These are phyloP conservation scores for Panellus pusillus DNA, from an alignment of 768 basidiomycete species.

Conservation along the genomic window DNA sequence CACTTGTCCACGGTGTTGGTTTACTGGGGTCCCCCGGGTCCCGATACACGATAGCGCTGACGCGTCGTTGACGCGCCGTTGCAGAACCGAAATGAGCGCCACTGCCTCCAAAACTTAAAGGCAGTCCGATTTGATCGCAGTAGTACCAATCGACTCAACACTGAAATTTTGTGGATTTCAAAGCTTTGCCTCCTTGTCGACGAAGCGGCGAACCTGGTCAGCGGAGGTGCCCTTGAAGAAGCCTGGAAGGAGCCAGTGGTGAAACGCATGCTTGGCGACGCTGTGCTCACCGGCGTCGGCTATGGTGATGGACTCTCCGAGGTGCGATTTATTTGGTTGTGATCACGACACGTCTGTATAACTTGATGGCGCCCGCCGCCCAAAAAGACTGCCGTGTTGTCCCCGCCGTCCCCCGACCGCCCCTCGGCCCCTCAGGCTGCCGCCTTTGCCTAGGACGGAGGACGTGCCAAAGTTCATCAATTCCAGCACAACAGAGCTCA, in stretches of 20 bases:
- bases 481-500: constrained; percentile 55
- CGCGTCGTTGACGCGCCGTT: too few relatives aligned
- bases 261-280: constrained; percentile 24
- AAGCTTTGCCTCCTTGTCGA: constrained; percentile 90
- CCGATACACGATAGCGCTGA: too few relatives aligned
- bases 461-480: constrained; percentile 65
- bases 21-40: too few relatives aligned
- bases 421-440: constrained; percentile 20
- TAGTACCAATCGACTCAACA: too few relatives aligned
- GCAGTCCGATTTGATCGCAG: too few relatives aligned
- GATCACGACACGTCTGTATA: neutral
- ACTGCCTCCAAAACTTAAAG: too few relatives aligned
- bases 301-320: too few relatives aligned
- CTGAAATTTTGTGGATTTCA: constrained; percentile 91
- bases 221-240: constrained; percentile 92
- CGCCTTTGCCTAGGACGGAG: constrained; percentile 28
- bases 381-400: constrained; percentile 12
- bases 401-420: constrained; percentile 18
- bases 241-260: constrained; percentile 42
- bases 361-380: constrained; percentile 9
- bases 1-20: too few relatives aligned
- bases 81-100: too few relatives aligned
- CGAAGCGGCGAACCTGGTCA: constrained; percentile 90
- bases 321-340: neutral
- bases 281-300: constrained; percentile 56